Percentiles rank a stretch among this genome's conserved stretches.
Conservation (phyloP, 148 eudicot species). For the Cornus kousa region DNA sequence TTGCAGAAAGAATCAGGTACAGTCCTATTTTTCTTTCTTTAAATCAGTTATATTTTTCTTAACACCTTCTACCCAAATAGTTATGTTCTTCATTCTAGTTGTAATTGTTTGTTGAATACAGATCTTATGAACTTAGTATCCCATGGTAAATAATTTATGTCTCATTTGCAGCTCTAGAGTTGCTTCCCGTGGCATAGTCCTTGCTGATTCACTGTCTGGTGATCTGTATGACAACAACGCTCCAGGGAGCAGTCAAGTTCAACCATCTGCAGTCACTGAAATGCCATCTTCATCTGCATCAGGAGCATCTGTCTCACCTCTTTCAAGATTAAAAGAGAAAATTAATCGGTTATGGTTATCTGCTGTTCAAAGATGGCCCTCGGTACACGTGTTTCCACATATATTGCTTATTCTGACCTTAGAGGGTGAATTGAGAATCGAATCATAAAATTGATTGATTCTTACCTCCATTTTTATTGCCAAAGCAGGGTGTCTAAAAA, state of each 20-base stretch:
- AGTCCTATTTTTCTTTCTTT: background rate
- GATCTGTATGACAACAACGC: conserved; percentile 30
- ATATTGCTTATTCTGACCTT: background rate
- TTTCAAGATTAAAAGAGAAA: conserved; percentile 58
- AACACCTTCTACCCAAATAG: background rate
- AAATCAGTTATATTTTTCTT: background rate
- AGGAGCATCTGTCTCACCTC: conserved; percentile 33
- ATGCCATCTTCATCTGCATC: conserved; percentile 46
- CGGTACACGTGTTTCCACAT: conserved; percentile 43
- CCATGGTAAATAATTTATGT: conserved; percentile 10
- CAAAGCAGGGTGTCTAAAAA: background rate
- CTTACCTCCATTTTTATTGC: background rate
- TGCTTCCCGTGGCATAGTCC: conserved; percentile 81
- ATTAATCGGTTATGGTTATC: conserved; percentile 45
- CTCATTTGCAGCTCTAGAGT: conserved; percentile 69
- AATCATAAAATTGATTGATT: conserved; percentile 3
- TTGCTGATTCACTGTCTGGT: conserved; percentile 62
- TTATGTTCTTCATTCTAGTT: background rate
- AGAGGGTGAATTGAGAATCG: background rate
- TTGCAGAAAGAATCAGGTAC: conserved; percentile 93
- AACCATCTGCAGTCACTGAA: conserved; percentile 29
- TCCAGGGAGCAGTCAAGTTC: conserved; percentile 38
- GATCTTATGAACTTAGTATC: background rate
- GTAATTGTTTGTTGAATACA: background rate
- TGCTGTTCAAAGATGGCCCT: conserved; percentile 77